Percentiles rank a stretch among this genome's conserved stretches.
Conservation (phyloP, 345 rosid genomes). For the Gossypium anomalum region DNA sequence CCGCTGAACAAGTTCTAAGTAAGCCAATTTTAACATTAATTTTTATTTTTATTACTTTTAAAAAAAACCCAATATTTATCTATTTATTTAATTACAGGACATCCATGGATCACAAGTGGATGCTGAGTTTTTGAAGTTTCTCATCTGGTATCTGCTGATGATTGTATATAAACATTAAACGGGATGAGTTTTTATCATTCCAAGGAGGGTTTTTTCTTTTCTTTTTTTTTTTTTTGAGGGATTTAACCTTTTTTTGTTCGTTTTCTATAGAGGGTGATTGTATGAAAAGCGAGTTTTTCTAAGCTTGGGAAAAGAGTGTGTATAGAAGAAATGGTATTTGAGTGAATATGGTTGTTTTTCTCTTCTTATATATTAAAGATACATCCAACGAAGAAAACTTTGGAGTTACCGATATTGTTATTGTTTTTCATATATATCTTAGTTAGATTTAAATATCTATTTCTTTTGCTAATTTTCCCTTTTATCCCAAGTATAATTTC, state of each 20-base stretch:
- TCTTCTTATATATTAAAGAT: not conserved
- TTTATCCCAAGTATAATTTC: too few species aligned
- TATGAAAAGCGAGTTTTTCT: not conserved
- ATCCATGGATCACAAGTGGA: conserved; percentile 32
- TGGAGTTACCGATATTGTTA: not conserved
- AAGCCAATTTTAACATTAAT: conserved; percentile 13
- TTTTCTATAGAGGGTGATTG: not conserved
- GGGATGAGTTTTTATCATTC: not conserved
- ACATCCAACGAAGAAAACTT: not conserved
- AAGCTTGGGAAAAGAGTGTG: not conserved
- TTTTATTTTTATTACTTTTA: not conserved
- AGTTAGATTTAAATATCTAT: not conserved
- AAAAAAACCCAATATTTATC: not conserved
- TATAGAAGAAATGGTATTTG: not conserved
- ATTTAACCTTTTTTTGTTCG: not conserved
- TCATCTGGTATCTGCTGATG: not conserved
- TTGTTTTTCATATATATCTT: not conserved
- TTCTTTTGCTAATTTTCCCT: not conserved
- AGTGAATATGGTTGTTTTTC: not conserved
- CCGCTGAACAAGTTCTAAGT: conserved; percentile 59
- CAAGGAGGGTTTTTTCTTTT: not conserved
- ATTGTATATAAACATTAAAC: not conserved
- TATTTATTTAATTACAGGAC: conserved; percentile 21
- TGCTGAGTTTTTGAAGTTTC: conserved; percentile 9
- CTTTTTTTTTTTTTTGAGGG: not conserved